A percentile compares a stretch with the other conserved stretches of the same genome.
Conservation (phyloP, 306 rosid species). For the Delonix regia region DNA sequence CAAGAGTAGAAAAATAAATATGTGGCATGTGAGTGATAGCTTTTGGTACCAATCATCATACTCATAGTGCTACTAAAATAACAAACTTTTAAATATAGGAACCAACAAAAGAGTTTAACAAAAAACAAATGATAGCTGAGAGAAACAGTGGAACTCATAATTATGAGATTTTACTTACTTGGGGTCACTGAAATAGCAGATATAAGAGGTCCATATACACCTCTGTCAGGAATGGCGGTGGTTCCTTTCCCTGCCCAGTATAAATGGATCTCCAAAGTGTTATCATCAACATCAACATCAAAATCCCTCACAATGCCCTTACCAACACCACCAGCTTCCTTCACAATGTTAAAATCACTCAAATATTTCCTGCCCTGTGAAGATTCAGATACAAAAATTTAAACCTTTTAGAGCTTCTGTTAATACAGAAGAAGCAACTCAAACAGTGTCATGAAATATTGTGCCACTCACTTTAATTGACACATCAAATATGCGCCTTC, state of each 20-base stretch:
- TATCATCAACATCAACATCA: conserved; percentile 49
- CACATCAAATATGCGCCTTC: conserved; percentile 78
- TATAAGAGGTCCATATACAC: conserved; percentile 90
- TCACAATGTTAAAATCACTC: conserved; percentile 65
- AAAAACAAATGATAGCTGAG: not conserved
- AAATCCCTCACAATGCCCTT: conserved; percentile 39
- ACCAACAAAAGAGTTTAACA: no score
- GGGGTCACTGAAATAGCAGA: conserved; percentile 74
- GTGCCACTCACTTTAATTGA: conserved; percentile 73
- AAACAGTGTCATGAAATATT: not conserved
- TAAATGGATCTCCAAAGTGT: conserved; percentile 77
- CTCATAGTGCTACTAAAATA: no score
- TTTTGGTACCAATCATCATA: no score
- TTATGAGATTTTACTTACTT: conserved; percentile 41
- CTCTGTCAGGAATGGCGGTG: conserved; percentile 60
- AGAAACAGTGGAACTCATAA: not conserved
- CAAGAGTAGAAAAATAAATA: no score
- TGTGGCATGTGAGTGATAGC: no score
- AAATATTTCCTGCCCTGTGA: conserved; percentile 56
- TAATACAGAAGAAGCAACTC: not conserved
- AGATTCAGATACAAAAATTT: conserved; percentile 6
- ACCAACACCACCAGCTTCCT: conserved; percentile 74
- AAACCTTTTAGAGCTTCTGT: not conserved
- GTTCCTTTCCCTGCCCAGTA: conserved; percentile 94
- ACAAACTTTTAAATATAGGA: no score